Percentiles rank a stretch among this genome's conserved stretches.
Evolutionary conservation across 192 early-diverging fungal genomes (phyloP).

Genomic region (Dispira parvispora): DNA sequence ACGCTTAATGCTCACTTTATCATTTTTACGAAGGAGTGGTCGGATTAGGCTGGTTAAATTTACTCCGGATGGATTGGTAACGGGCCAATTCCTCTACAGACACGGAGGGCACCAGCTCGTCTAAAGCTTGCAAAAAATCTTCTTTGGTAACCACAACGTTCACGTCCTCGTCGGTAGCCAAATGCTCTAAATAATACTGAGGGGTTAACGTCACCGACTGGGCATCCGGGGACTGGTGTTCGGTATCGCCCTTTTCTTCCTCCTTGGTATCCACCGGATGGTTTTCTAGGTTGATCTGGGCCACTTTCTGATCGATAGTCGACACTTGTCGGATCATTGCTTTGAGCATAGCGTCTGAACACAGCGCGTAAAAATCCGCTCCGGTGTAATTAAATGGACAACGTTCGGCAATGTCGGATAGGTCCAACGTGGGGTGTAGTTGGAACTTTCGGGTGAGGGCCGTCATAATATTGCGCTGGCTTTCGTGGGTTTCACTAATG

Average conservation of each 20-base stretch:
- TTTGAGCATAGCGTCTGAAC: slow-evolving; percentile 93
- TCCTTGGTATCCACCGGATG: slow-evolving; percentile 18
- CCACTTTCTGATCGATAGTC: slow-evolving; percentile 27
- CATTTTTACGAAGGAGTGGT: too few relatives aligned
- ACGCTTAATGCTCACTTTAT: too few relatives aligned
- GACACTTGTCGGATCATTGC: slow-evolving; percentile 83
- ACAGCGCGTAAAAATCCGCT: slow-evolving; percentile 96
- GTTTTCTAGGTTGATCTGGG: slow-evolving; percentile 28
- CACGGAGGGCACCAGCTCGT: slow-evolving; percentile 79
- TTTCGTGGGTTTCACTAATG: slow-evolving; percentile 76
- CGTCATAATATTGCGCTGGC: slow-evolving; percentile 75
- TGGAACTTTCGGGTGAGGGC: slow-evolving; percentile 93
- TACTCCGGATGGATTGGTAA: slow-evolving; percentile 62
- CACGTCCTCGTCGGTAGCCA: slow-evolving; percentile 48
- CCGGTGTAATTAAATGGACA: slow-evolving; percentile 92
- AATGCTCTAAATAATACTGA: slow-evolving; percentile 80
- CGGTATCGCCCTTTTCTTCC: slow-evolving; percentile 22
- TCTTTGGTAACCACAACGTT: slow-evolving; percentile 60
- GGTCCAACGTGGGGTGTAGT: slow-evolving; percentile 60
- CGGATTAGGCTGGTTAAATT: slow-evolving; percentile 44
- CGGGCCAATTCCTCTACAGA: slow-evolving; percentile 69
- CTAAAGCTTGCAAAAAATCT: slow-evolving; percentile 74
- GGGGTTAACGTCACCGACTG: slow-evolving; percentile 50
- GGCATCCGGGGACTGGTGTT: neutral
- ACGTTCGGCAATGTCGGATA: slow-evolving; percentile 55